Percentiles rank a stretch among this genome's conserved stretches.
Evolutionary conservation across 1,139 yeast genomes (phyloP).

Genomic region (Arxiozyma heterogenica): DNA sequence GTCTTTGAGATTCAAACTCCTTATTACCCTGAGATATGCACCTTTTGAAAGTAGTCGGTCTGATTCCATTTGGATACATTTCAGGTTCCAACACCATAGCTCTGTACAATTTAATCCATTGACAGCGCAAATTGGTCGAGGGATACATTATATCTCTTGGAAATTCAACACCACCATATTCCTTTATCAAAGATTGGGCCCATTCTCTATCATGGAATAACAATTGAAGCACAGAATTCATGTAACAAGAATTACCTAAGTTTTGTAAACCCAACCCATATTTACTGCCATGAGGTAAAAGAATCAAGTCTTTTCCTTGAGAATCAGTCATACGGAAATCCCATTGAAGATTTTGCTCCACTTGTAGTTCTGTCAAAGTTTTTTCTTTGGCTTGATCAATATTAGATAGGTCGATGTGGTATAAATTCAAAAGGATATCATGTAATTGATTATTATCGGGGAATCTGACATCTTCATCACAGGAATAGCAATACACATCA

Average conservation of each 20-base stretch:
- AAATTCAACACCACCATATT: conserved; percentile 21
- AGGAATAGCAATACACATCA: conserved; percentile 80
- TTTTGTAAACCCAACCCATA: conserved; percentile 59
- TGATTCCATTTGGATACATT: conserved; percentile 63
- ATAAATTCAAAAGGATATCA: conserved; percentile 32
- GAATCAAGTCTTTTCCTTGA: conserved; percentile 55
- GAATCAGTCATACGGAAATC: conserved; percentile 74
- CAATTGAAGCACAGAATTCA: conserved; percentile 73
- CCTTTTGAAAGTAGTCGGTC: conserved; percentile 66
- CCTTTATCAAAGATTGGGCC: conserved; percentile 11
- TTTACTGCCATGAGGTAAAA: conserved; percentile 58
- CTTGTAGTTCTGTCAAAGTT: conserved; percentile 75
- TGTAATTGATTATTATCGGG: conserved; percentile 39
- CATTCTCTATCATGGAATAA: conserved; percentile 39
- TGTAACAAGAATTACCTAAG: conserved; percentile 86
- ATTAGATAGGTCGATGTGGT: conserved; percentile 58
- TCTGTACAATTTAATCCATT: conserved; percentile 67
- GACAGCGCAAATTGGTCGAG: conserved; percentile 54
- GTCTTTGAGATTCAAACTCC: conserved; percentile 80
- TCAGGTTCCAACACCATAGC: conserved; percentile 58
- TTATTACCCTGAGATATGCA: conserved; percentile 76
- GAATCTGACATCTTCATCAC: conserved; percentile 83
- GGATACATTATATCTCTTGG: conserved; percentile 42
- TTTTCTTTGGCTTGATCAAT: conserved; percentile 54
- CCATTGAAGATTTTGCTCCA: conserved; percentile 91